Base-by-base conservation (phyloP, 331 rosid species). In the Dryas integrifolia region DNA sequence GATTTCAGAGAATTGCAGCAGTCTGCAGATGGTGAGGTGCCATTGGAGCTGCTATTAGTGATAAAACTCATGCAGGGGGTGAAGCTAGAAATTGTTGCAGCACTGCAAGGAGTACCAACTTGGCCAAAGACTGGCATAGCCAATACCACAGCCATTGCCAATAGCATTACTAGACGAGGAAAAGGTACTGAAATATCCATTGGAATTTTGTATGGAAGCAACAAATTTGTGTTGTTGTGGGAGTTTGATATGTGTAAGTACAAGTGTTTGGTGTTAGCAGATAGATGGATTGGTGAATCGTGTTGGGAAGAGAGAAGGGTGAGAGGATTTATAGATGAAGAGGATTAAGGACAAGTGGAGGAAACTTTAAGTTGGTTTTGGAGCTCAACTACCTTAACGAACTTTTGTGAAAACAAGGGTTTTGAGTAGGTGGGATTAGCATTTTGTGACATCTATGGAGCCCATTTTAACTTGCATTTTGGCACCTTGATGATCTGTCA, bases 1-100 rank as follows among this genome's bases (percentile, higher is more conserved):
- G 87, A 58, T 78, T 76, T 89, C 1, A 94, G 80, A 7, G 92
- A 77, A 51, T 69, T 62, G 77, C 96, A 94, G 58, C 96, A 94
- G 57, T 72, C 66, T 2, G 85, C 47, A 2, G 90, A 85, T 18
- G 96, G 96, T 43, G 94, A 85, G 9, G 86, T 74, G 0, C 96
- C 96, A 79, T 77, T 91, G 56, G 73, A 55, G 70, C 82, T 91
- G 75, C 91, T 89, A 78, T 77, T 81, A 35, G 94, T 85, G 7
- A 91, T 62, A 11, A 86, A 91, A 70, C 46, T 68, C 83, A 84
- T 58, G 41, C 96, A 94, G 3, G 96, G 91, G 56, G 84, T 80
- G 85, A 94, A 78, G 79, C 80, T 83, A 40, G 81, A 60, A 24
- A 89, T 55, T 59, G 35, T 51, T 11, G 95, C 76, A 1, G 82